Evolutionary conservation across 2,329 filamentous ascomycete species (phyloP).

Genomic region (Elsinoe arachidis): DNA sequence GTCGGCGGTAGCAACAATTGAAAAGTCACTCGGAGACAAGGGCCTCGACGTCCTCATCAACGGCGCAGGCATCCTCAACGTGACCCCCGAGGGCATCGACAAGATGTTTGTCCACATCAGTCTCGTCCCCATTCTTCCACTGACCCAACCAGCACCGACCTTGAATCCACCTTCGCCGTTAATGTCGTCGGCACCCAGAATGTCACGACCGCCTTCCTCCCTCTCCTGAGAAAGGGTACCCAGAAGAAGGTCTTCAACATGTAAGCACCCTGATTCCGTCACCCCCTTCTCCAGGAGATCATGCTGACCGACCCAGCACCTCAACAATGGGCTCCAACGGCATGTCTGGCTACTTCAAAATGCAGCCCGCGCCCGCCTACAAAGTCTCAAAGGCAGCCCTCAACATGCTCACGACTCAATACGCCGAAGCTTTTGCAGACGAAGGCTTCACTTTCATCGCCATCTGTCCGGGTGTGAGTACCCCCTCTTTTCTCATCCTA

Average conservation of each 20-base stretch:
- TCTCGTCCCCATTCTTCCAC: not conserved
- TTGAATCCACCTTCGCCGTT: constrained; percentile 25
- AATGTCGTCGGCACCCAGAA: constrained; percentile 35
- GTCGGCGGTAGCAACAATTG: constrained; percentile 28
- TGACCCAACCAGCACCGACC: constrained; percentile 18
- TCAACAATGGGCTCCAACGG: constrained; percentile 37
- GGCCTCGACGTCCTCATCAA: constrained; percentile 42
- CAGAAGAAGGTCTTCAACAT: constrained; percentile 39
- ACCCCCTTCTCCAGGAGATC: not conserved
- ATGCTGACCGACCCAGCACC: constrained; percentile 24
- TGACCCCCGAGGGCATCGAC: constrained; percentile 13
- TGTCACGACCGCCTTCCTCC: constrained; percentile 33
- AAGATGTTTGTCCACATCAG: constrained; percentile 2
- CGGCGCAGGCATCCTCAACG: constrained; percentile 33
- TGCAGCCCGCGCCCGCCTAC: constrained; percentile 29
- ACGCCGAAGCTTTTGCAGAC: constrained; percentile 28
- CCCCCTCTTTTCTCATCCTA: not conserved
- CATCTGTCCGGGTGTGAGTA: constrained; percentile 38
- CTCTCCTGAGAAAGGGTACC: constrained; percentile 28
- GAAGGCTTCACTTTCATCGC: constrained; percentile 38
- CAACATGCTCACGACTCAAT: constrained; percentile 41
- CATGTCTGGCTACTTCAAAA: constrained; percentile 19
- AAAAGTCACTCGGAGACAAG: constrained; percentile 28
- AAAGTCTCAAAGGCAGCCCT: constrained; percentile 42
- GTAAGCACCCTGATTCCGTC: constrained; percentile 22